Conservation (phyloP, 2,329 filamentous ascomycete genomes). For the Aspergillaceae sp. region DNA sequence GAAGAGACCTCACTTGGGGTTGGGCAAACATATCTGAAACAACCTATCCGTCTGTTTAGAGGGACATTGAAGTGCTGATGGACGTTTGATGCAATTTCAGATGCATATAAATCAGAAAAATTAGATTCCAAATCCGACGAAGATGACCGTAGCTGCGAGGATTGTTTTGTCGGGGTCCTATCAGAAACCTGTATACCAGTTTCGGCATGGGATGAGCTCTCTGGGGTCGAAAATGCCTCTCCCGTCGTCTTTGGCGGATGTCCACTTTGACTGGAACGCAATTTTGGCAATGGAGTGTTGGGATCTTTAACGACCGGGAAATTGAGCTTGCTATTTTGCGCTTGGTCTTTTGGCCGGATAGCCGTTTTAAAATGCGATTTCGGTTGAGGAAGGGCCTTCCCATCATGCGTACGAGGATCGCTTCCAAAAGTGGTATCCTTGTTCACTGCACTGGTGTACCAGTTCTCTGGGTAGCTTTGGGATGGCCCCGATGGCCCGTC, state of each 20-base stretch:
- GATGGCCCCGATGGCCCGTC: not conserved
- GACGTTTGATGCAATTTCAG: constrained; percentile 14
- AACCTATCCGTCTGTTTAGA: constrained; percentile 12
- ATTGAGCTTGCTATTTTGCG: constrained; percentile 43
- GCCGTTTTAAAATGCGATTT: constrained; percentile 19
- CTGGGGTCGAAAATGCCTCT: constrained; percentile 10
- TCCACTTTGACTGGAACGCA: constrained; percentile 58
- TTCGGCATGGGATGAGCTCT: constrained; percentile 5
- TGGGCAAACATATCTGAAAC: constrained; percentile 21
- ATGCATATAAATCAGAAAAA: constrained; percentile 11
- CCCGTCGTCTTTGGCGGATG: constrained; percentile 41
- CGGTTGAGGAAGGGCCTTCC: not conserved
- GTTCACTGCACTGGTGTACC: not conserved
- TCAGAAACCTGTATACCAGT: constrained; percentile 2
- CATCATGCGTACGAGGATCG: constrained; percentile 1
- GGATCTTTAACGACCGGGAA: constrained; percentile 74
- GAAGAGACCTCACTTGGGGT: constrained; percentile 39
- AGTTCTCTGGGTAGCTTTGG: no score
- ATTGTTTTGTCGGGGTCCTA: constrained; percentile 4
- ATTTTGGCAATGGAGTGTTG: constrained; percentile 53
- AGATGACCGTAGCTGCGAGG: constrained; percentile 13
- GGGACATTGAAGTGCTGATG: constrained; percentile 23
- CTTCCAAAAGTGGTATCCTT: no score
- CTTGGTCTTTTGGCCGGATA: constrained; percentile 17
- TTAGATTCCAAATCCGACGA: constrained; percentile 8